Percentiles rank a stretch among this genome's conserved stretches.
phyloP scores from a whole-genome alignment of 805 yeast genomes.

The Kluyveromyces wickerhamii region DNA sequence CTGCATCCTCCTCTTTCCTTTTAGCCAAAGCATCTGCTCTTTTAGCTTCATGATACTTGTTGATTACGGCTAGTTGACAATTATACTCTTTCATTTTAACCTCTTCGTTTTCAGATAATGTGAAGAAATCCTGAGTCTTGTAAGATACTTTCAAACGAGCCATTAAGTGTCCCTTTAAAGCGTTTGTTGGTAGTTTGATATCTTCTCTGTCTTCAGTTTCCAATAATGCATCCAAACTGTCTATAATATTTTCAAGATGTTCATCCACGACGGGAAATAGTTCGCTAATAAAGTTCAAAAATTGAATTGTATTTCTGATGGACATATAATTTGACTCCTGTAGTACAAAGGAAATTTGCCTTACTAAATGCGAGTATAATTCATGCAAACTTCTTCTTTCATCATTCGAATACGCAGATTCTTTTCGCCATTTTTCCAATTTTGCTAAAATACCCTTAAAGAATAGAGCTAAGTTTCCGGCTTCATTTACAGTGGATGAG shows the following conservation, averaged over 20 bases:
- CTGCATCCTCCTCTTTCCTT: conserved; percentile 14
- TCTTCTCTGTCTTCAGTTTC: conserved; percentile 65
- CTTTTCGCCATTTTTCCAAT: conserved; percentile 40
- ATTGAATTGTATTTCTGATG: conserved; percentile 70
- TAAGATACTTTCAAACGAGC: conserved; percentile 46
- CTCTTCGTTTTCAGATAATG: conserved; percentile 26
- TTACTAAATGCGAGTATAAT: conserved; percentile 48
- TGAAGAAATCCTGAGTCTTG: conserved; percentile 49
- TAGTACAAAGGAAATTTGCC: conserved; percentile 18
- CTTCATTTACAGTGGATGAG: conserved; percentile 66
- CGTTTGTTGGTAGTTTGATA: conserved; percentile 66
- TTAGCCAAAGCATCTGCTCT: conserved; percentile 19
- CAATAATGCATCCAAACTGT: conserved; percentile 40
- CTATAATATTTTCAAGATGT: conserved; percentile 49
- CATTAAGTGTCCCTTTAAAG: conserved; percentile 57
- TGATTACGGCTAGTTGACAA: conserved; percentile 17
- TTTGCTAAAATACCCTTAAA: conserved; percentile 45
- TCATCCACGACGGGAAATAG: conserved; percentile 62
- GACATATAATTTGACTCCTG: conserved; percentile 56
- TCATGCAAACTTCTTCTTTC: conserved; percentile 35
- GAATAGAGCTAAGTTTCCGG: conserved; percentile 77
- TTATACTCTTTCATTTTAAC: conserved; percentile 7
- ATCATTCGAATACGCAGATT: conserved; percentile 14
- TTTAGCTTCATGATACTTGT: conserved; percentile 10
- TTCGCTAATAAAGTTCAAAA: conserved; percentile 56